Percentiles rank a stretch among this genome's conserved stretches.
These are phyloP conservation scores for Tuber magnatum DNA, from an alignment of 495 filamentous ascomycete species.

Conservation along the genomic window DNA sequence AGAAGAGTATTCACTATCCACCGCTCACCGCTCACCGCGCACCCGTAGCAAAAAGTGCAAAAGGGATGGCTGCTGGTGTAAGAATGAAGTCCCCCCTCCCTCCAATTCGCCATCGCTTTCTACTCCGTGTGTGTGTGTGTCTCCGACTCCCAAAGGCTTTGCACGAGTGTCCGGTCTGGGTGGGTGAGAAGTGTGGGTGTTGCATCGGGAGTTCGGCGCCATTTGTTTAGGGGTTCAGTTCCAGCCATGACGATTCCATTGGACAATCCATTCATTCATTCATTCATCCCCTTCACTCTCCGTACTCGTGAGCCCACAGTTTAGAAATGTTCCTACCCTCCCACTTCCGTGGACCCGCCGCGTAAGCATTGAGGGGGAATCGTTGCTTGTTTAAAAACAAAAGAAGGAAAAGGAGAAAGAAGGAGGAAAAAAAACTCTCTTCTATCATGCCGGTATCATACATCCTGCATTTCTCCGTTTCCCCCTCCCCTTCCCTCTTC, in stretches of 20 bases:
- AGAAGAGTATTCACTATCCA: background rate
- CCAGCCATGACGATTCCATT: background rate
- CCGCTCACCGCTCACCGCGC: background rate
- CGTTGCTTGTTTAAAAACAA: background rate
- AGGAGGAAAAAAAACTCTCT: no score
- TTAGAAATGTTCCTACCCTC: background rate
- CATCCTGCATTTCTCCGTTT: background rate
- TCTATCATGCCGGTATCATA: no score
- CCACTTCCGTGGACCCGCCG: background rate
- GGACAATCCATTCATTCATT: background rate
- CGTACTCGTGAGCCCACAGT: background rate
- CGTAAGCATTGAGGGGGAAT: background rate
- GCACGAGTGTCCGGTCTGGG: background rate
- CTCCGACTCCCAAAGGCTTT: background rate
- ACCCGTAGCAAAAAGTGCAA: background rate
- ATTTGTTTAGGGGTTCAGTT: background rate
- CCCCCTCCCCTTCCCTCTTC: background rate
- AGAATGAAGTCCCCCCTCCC: background rate
- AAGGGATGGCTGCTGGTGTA: background rate
- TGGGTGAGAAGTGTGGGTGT: background rate
- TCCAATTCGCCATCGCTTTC: background rate
- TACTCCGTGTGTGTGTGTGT: background rate
- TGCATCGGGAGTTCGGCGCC: background rate
- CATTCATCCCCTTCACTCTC: background rate
- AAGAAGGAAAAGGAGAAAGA: no score